Evolutionary conservation across 345 rosid species (phyloP).

Genomic region (Leavenworthia alabamica): DNA sequence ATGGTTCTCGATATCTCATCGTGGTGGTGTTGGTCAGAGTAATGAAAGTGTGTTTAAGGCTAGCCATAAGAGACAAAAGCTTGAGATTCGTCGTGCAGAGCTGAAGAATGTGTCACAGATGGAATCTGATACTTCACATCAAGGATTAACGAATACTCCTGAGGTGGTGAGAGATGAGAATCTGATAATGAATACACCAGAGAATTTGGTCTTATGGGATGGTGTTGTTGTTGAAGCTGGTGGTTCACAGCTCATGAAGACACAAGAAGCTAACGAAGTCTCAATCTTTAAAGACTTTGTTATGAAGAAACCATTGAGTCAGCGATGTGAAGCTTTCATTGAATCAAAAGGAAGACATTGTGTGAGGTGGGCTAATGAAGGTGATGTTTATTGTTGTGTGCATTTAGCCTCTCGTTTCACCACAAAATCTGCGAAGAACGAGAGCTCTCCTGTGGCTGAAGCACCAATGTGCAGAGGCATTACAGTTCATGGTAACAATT

Average conservation of each 20-base stretch:
- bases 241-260: conserved; percentile 35
- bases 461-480: conserved; percentile 82
- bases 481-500: conserved; percentile 89
- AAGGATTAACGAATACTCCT: conserved; percentile 33
- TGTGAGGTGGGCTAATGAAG: conserved; percentile 97
- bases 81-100: conserved; percentile 92
- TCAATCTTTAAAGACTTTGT: conserved; percentile 25
- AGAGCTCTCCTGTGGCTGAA: conserved; percentile 48
- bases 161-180: conserved; percentile 35
- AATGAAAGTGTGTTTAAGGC: conserved; percentile 40
- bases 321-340: conserved; percentile 85
- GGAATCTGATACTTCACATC: conserved; percentile 41
- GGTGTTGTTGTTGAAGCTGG: conserved; percentile 58
- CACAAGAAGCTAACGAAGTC: conserved; percentile 21
- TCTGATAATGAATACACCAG: conserved; percentile 31
- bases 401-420: conserved; percentile 93
- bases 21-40: conserved; percentile 37
- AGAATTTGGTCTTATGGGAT: conserved; percentile 60
- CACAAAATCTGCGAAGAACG: conserved; percentile 49
- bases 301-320: conserved; percentile 45
- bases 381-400: conserved; percentile 94
- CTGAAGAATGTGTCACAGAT: conserved; percentile 47
- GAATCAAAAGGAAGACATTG: conserved; percentile 95
- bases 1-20: conserved; percentile 63
- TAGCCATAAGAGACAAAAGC: conserved; percentile 76